Base-by-base conservation (phyloP, 2,329 filamentous ascomycete species). In the Trichoderma sp. region DNA sequence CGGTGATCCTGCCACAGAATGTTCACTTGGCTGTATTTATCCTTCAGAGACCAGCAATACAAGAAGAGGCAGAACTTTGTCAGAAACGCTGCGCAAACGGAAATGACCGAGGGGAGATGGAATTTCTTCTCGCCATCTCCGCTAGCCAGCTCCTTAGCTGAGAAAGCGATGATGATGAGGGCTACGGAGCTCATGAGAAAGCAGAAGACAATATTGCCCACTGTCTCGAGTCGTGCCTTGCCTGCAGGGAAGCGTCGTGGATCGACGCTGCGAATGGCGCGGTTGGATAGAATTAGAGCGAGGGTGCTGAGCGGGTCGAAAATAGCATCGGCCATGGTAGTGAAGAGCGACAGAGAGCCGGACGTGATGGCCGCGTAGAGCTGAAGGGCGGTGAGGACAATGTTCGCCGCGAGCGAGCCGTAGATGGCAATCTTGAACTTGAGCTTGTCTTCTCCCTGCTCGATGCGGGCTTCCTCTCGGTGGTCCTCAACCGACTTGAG, bases 1-100 rank as follows among this genome's bases (percentile, higher is more conserved):
- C 95, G 90, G 81, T 99, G 95, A 76, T 98, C 94, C 78, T 97
- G 92, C 94, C 93, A 97, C 15, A 98, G 83, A 76, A 97, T 97
- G 67, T 91, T 87, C 71, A 97, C 89, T 78, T 97, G 94, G 69
- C 89, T 93, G 82, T 98, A 97, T 74, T 92, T 92, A 81, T 97
- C 90, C 72, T 94, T 90, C 74, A 98, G 80, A 5, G 92, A 88
- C 88, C 91, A 98, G 81, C 95, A 98, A 82, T 97, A 98, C 29
- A 96, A 73, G 78, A 97, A 98, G 1, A 98, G 84, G 5, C 74
- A 75, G 17, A 98, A 82, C 77, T 99, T 98, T 25, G 94, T 97
- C 34, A 78, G 80, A 76, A 98, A 97, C 9, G 95, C 95, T 60
- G 93, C 86, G 45, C 84, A 86, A 4, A 98, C 94, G 1, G 93